A percentile compares a stretch with the other conserved stretches of the same genome.
These are phyloP conservation scores for Mucor indicus DNA, from an alignment of 371 early-diverging fungal species.

Conservation along the genomic window DNA sequence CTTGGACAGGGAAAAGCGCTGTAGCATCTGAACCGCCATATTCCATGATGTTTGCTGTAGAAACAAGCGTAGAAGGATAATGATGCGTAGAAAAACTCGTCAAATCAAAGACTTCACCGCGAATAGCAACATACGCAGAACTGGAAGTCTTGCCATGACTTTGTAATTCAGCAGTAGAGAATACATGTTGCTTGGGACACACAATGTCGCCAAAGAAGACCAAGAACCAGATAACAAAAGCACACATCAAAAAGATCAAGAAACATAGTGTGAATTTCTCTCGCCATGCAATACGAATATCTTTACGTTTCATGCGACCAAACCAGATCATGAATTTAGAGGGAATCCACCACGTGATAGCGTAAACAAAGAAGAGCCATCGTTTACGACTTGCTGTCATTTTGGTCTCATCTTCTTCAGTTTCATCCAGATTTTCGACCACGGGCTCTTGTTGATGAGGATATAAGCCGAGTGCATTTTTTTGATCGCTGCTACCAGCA, in stretches of 20 bases:
- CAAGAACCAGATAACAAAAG: conserved; percentile 86
- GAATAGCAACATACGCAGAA: conserved; percentile 55
- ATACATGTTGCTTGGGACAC: conserved; percentile 82
- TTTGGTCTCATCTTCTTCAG: conserved; percentile 45
- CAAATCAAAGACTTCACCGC: conserved; percentile 76
- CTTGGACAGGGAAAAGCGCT: conserved; percentile 73
- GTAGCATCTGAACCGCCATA: conserved; percentile 71
- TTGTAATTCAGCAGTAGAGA: conserved; percentile 57
- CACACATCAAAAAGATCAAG: conserved; percentile 79
- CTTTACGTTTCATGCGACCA: conserved; percentile 77
- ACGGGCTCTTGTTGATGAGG: conserved; percentile 17
- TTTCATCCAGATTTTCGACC: conserved; percentile 36
- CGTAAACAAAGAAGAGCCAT: conserved; percentile 86
- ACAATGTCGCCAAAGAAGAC: conserved; percentile 82
- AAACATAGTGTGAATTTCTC: conserved; percentile 93
- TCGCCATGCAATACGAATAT: conserved; percentile 93
- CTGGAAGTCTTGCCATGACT: conserved; percentile 35
- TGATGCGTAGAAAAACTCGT: conserved; percentile 58
- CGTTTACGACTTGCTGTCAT: conserved; percentile 52
- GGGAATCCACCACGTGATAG: conserved; percentile 89
- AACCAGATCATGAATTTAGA: conserved; percentile 58
- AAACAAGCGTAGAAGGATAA: conserved; percentile 49
- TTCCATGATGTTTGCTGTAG: conserved; percentile 47
- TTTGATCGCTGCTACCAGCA: conserved; percentile 1
- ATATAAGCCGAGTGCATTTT: conserved; percentile 6